Base-by-base conservation (phyloP, 495 filamentous ascomycete genomes). In the Neurospora africana region DNA sequence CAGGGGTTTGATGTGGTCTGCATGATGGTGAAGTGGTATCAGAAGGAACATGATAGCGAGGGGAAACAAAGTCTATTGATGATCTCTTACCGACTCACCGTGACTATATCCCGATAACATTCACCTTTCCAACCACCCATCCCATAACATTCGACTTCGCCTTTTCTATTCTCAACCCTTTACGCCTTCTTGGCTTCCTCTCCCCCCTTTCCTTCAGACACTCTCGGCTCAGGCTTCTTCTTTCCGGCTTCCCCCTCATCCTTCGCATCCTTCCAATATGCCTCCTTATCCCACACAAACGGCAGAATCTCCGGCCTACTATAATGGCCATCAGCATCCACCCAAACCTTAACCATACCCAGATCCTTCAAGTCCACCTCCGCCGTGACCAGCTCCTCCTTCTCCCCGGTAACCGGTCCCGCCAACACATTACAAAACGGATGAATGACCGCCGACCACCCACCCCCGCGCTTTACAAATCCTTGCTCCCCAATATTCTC, bases 1-100 rank as follows among this genome's bases (percentile, higher is more conserved):
- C 69, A 76, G 82, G 30, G 74, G 74, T 11, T 80, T 91, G 4
- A 84, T 91, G 79, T 84, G 84, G 53, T 17, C 53, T 61, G 53
- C 13, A 33, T 61, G 7, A 61, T 30, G 13, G 53, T 27, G 81
- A 67, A 44, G 7, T 10, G 39, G 17, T 68, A 73, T 61, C 6
- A 7, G 47, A 61, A 30, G 11, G 27, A 15, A 27, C 5, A 19
- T 33, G 53, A 7, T 61, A 33, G 27, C 27, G 15, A 33, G 27
- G 27, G 13, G 44, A 23, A 53, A 53, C 10, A 23, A 11, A 53
- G 21, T 11, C 44, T 6, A 1, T 53, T 11, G 43, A 23, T 23
- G 10, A 53, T 23, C 9, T 21, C n/a, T 47, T 5, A 11, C 10
- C 44, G 6, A 13, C 21, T 23, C 21, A 13, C 44, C 44, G 2